Evolutionary conservation across 345 rosid species (phyloP).

Genomic region (Orychophragmus violaceus): DNA sequence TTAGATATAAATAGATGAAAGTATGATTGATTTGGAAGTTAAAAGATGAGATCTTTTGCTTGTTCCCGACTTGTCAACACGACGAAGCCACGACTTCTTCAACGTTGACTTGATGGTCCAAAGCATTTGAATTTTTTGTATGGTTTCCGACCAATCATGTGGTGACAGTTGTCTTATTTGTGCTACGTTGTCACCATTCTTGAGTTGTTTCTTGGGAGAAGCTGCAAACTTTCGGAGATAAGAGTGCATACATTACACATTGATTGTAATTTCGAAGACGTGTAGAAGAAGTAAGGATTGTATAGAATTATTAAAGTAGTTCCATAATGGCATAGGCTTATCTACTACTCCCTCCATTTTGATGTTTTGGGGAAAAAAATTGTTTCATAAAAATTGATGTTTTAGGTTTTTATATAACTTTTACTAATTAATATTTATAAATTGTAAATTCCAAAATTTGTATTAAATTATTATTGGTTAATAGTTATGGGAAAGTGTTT

Average conservation of each 20-base stretch:
- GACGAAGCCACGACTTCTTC: constrained; percentile 23
- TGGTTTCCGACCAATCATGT: constrained; percentile 1
- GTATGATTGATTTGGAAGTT: constrained; percentile 9
- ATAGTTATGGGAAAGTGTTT: too few relatives aligned
- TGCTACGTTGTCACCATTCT: background rate
- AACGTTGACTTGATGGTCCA: constrained; percentile 9
- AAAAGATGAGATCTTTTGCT: background rate
- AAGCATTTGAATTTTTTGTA: background rate
- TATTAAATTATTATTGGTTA: too few relatives aligned
- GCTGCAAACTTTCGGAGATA: too few relatives aligned
- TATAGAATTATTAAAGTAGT: background rate
- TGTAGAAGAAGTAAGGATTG: background rate
- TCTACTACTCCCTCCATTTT: too few relatives aligned
- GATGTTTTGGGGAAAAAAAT: too few relatives aligned
- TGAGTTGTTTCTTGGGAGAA: constrained; percentile 19
- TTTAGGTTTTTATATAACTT: too few relatives aligned
- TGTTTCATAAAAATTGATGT: too few relatives aligned
- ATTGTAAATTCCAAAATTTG: too few relatives aligned
- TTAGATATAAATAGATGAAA: background rate
- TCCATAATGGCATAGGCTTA: background rate
- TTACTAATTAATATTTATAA: too few relatives aligned
- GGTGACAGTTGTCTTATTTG: background rate
- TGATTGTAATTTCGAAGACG: constrained; percentile 6
- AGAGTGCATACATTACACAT: constrained; percentile 10
- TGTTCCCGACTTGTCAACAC: constrained; percentile 28